Evolutionary conservation across 257 asterid species (phyloP), one percentile per base, ranked within the genome.

Genomic region (Linaria vulgaris): DNA sequence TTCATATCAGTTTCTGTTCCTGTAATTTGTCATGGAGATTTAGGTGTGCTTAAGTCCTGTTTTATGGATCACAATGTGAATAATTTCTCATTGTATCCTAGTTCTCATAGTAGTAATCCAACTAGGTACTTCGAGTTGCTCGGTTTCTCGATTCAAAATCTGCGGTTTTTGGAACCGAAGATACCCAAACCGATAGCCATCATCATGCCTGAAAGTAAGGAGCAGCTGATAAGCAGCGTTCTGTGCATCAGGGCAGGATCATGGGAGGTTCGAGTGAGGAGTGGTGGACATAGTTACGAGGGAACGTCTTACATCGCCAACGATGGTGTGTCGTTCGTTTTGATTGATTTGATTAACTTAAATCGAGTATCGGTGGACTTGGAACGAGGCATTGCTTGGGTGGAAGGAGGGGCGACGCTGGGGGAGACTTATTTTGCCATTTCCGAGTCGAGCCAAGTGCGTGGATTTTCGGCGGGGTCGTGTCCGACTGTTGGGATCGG

Each of bases 201-300:
- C 59, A 58, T 85, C 48, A 51, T 83, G 75, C 95, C 95, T 0
- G 75, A 69, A 70, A 85, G 72, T 59, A 77, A 67, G 68, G 81
- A 75, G 25, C 71, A 85, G 84, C 73, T 88, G 3, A 64, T 73
- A 3, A 55, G 43, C 70, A 70, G 71, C 23, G 78, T 88, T 14
- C 1, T 50, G 10, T 88, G 96, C 27, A 79, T 83, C 66, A 53
- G 79, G 62, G 64, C 47, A 47, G 74, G 72, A 1, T 46, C 66
- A 0, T 75, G 62, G 69, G 95, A 82, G 57, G 82, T 88, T 1
- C 74, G 88, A 63, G 80, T 88, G 55, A 68, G 95, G 80, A 69
- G 83, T n/a, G 95, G 96, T 1, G 96, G 96, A 4, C 96, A 85
- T 22, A 85, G 95, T 70, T 88, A 88, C 5, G 95, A 88, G 78